phyloP scores from a whole-genome alignment of 2,329 filamentous ascomycete genomes.

The Myriosclerotinia duriaeana region DNA sequence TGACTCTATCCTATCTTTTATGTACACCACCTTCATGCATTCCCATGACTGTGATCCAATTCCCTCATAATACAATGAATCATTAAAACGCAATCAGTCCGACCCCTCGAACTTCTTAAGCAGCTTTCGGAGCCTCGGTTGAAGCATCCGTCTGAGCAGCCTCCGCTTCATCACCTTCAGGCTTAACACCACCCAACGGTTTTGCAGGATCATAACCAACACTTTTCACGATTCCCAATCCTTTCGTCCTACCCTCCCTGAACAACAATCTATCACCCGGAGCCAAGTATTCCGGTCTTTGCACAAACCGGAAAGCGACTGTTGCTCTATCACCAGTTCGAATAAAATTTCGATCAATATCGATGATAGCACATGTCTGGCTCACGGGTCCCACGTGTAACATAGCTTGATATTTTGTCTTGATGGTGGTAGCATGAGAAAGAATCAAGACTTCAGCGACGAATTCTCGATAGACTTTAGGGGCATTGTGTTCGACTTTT shows the following conservation, averaged over 20 bases:
- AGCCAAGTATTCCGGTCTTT: constrained; percentile 86
- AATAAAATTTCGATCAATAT: constrained; percentile 94
- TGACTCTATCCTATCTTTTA: background rate
- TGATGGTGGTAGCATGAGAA: constrained; percentile 94
- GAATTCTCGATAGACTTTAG: constrained; percentile 73
- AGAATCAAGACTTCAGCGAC: constrained; percentile 90
- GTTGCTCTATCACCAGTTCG: constrained; percentile 90
- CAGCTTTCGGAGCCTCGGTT: background rate
- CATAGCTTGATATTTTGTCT: constrained; percentile 97
- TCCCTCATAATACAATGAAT: background rate
- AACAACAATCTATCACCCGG: constrained; percentile 89
- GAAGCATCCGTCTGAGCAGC: background rate
- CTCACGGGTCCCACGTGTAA: constrained; percentile 92
- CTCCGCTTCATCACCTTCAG: constrained; percentile 7
- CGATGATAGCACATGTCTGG: constrained; percentile 95
- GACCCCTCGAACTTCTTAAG: background rate
- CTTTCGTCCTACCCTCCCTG: constrained; percentile 91
- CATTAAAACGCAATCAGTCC: background rate
- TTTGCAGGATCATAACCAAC: constrained; percentile 76
- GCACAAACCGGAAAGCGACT: constrained; percentile 92
- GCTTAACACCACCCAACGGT: constrained; percentile 43
- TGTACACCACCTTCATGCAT: background rate
- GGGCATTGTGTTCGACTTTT: constrained; percentile 69
- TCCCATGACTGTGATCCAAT: background rate
- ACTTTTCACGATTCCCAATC: constrained; percentile 87